phyloP scores from a whole-genome alignment of 495 filamentous ascomycete species.

The Jackrogersella minutella region DNA sequence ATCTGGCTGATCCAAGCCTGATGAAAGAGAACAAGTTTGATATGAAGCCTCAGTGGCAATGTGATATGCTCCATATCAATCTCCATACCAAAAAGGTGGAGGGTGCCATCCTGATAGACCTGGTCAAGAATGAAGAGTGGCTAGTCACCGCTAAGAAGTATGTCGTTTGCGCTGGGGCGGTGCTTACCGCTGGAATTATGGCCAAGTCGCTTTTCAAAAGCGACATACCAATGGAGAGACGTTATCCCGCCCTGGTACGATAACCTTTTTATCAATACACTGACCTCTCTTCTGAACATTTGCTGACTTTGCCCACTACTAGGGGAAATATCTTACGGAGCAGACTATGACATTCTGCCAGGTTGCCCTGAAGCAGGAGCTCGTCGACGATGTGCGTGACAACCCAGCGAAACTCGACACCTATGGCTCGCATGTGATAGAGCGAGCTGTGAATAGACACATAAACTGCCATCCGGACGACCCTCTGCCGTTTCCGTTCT shows the following conservation, averaged over 20 bases:
- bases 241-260: background rate
- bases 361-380: background rate
- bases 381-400: background rate
- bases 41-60: background rate
- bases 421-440: background rate
- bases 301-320: no score
- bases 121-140: background rate
- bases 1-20: background rate
- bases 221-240: background rate
- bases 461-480: background rate
- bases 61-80: background rate
- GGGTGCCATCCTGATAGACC: background rate
- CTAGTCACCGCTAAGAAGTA: background rate
- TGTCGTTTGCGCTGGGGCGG: background rate
- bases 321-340: conserved; percentile 1
- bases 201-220: background rate
- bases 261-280: background rate
- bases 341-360: conserved; percentile 6
- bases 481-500: conserved; percentile 1
- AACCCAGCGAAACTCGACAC: background rate
- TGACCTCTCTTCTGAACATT: background rate
- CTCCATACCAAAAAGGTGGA: background rate
- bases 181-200: conserved; percentile 1
- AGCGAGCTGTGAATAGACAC: background rate
- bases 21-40: background rate